Base-by-base conservation (phyloP, 345 rosid species). In the Ailanthus altissimus region DNA sequence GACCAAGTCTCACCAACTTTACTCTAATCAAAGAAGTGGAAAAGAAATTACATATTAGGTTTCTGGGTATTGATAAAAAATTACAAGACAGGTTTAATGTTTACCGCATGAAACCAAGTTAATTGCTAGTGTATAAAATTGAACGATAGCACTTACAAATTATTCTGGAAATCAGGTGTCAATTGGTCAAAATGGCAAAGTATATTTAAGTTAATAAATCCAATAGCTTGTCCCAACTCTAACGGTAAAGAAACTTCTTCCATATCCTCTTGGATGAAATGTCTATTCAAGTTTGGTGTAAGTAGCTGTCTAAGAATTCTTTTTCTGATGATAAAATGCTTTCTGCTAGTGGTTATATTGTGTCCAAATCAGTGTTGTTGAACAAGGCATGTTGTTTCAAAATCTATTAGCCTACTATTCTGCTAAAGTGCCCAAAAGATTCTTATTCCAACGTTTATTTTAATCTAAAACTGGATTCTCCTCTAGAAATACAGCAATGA, bases 1-100 rank as follows among this genome's bases (percentile, higher is more conserved):
- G 99, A 68, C 99, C 98, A 72, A 96, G 70, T 77, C 99, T 89
- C 83, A 96, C 99, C 87, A 92, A 65, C 89, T 92, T 96, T 46
- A 93, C 93, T 75, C 88, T 92, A 77, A 67, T 36, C 58, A 54
- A 28, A 69, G 69, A 74, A 66, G 1, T 23, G 66, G 43, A 71
- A 49, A 74, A 38, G 67, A 67, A 45, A 20, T 45, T 47, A 74
- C 5, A 28, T 26, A 9, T 71, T 5, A 61, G 9, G 46, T n/a
- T n/a, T n/a, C n/a, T n/a, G n/a, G n/a, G n/a, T n/a, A n/a, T n/a
- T n/a, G n/a, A n/a, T n/a, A n/a, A n/a, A n/a, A n/a, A n/a, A n/a
- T n/a, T n/a, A n/a, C n/a, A n/a, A n/a, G n/a, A n/a, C n/a, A n/a
- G n/a, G n/a, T 32, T 12, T 8, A 38, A 60, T 15, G 18, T 62